A percentile compares a stretch with the other conserved stretches of the same genome.
Conservation (phyloP, 805 yeast genomes). For the Schwanniomyces sp. region DNA sequence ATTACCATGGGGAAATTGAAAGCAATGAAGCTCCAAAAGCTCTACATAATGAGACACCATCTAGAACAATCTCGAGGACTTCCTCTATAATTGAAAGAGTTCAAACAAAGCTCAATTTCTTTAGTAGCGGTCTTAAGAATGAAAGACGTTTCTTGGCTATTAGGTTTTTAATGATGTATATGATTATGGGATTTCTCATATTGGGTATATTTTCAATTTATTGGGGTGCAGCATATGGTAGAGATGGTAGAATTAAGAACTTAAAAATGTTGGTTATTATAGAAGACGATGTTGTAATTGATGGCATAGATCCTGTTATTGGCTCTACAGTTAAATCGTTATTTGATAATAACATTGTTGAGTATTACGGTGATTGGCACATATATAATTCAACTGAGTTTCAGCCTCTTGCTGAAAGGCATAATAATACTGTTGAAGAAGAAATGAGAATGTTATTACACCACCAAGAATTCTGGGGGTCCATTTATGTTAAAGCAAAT, state of each 20-base stretch:
- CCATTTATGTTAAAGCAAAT: conserved; percentile 51
- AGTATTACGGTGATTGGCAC: conserved; percentile 36
- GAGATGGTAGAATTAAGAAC: conserved; percentile 28
- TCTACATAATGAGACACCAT: not conserved
- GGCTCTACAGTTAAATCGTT: conserved; percentile 45
- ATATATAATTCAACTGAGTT: conserved; percentile 27
- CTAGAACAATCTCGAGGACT: not conserved
- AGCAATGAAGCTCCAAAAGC: not conserved
- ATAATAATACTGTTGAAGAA: conserved; percentile 26
- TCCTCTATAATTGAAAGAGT: conserved; percentile 17
- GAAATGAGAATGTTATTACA: conserved; percentile 47
- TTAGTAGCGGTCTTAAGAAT: conserved; percentile 20
- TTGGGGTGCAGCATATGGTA: conserved; percentile 39
- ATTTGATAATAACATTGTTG: conserved; percentile 21
- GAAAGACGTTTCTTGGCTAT: conserved; percentile 17
- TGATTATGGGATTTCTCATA: conserved; percentile 33
- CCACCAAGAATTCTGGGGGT: conserved; percentile 64
- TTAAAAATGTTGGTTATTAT: conserved; percentile 37
- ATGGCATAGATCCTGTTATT: conserved; percentile 39
- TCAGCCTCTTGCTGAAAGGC: conserved; percentile 21
- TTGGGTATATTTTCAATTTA: conserved; percentile 36
- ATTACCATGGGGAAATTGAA: not conserved
- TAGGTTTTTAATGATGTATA: conserved; percentile 16
- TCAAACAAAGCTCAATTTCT: conserved; percentile 30
- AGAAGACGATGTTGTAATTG: conserved; percentile 27